Conservation (phyloP, 495 filamentous ascomycete genomes). For the Immersiella caudata region DNA sequence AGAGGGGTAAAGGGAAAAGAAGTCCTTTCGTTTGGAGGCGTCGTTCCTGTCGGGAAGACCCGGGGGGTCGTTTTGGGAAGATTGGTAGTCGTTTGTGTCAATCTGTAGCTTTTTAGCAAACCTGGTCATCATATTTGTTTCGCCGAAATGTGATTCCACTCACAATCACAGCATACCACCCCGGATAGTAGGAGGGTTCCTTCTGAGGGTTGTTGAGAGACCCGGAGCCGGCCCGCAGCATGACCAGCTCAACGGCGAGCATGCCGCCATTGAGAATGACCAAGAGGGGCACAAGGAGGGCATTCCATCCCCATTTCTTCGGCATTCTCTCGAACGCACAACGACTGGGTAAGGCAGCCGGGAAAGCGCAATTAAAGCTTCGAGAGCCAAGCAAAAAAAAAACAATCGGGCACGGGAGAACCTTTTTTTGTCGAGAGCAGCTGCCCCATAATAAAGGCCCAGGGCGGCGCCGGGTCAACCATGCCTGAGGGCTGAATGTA, state of each 20-base stretch:
- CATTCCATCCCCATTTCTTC: constrained; percentile 5
- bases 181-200: background rate
- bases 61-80: background rate
- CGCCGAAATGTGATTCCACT: no score
- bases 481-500: no score
- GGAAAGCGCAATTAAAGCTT: no score
- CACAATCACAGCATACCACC: constrained; percentile 3
- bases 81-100: constrained; percentile 14
- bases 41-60: constrained; percentile 22
- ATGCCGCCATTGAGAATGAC: constrained; percentile 7
- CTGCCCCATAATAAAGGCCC: no score
- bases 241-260: background rate
- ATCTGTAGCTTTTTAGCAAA: constrained; percentile 1
- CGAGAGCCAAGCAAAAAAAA: no score
- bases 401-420: no score
- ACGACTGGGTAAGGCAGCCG: no score
- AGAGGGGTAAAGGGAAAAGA: constrained; percentile 17
- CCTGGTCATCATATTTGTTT: background rate
- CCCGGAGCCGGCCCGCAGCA: constrained; percentile 13
- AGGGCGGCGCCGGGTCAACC: no score
- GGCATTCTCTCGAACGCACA: no score
- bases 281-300: constrained; percentile 10
- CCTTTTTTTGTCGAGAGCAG: no score
- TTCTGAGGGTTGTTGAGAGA: constrained; percentile 12
- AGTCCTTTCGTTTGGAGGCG: constrained; percentile 15